These are phyloP conservation scores for Geotrichum europaeum DNA, from an alignment of 1,139 yeast genomes.

Conservation along the genomic window DNA sequence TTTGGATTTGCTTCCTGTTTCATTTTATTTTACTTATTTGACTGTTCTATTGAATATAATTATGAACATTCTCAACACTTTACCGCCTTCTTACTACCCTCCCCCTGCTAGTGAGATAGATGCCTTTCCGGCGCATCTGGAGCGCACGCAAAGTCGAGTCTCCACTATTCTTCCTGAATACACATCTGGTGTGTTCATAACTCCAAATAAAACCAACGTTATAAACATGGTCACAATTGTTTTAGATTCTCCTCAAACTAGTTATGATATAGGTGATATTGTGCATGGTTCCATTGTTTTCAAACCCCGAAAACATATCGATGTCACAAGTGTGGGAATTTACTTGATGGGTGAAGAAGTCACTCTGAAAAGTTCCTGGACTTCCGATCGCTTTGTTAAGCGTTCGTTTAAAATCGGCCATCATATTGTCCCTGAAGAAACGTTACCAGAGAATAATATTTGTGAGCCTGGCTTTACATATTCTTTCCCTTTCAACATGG, in stretches of 20 bases:
- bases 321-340: neutral
- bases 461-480: slow-evolving; percentile 6
- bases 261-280: slow-evolving; percentile 12
- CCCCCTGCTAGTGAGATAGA: slow-evolving; percentile 9
- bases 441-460: neutral
- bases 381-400: slow-evolving; percentile 5
- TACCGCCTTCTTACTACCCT: slow-evolving; percentile 13
- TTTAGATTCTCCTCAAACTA: neutral
- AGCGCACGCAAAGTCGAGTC: slow-evolving; percentile 5
- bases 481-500: slow-evolving; percentile 6
- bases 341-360: slow-evolving; percentile 4
- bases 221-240: neutral
- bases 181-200: neutral
- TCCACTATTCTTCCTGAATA: slow-evolving; percentile 12
- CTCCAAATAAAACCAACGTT: neutral
- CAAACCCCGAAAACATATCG: slow-evolving; percentile 5
- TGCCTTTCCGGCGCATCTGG: slow-evolving; percentile 6
- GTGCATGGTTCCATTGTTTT: slow-evolving; percentile 10
- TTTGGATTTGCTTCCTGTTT: neutral
- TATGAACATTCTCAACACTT: neutral
- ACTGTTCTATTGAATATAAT: neutral
- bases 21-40: neutral
- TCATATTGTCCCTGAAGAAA: slow-evolving; percentile 6
- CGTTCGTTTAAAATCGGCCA: slow-evolving; percentile 1
- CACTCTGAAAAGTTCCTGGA: slow-evolving; percentile 4